A percentile compares a stretch with the other conserved stretches of the same genome.
phyloP scores from a whole-genome alignment of 2,329 filamentous ascomycete species.

The Tolypocladium ovalisporum region DNA sequence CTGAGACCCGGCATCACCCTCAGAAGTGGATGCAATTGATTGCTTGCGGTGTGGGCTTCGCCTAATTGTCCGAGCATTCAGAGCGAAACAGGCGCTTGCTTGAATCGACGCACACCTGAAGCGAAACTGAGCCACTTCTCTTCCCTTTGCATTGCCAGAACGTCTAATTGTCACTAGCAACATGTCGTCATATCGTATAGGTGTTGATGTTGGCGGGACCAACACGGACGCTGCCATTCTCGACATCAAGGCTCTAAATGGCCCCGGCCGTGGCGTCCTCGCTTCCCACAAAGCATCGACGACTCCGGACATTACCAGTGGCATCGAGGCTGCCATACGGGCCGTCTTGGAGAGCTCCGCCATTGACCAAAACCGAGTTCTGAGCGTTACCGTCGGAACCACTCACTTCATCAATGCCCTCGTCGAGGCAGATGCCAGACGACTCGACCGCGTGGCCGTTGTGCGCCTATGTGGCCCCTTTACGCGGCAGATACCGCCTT shows the following conservation, averaged over 20 bases:
- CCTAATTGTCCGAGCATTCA: too few species aligned
- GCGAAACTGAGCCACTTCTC: neutral
- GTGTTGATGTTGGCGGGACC: slow-evolving; percentile 29
- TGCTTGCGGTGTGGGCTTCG: neutral
- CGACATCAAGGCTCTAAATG: slow-evolving; percentile 24
- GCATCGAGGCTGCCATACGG: slow-evolving; percentile 34
- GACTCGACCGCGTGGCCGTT: slow-evolving; percentile 33
- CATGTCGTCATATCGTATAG: slow-evolving; percentile 32
- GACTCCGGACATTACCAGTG: slow-evolving; percentile 37
- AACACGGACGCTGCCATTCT: slow-evolving; percentile 34
- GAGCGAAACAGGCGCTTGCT: neutral
- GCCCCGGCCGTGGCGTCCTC: slow-evolving; percentile 27
- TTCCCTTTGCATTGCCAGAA: neutral
- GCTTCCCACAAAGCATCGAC: slow-evolving; percentile 38
- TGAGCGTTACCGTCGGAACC: slow-evolving; percentile 38
- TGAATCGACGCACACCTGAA: neutral
- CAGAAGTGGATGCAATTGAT: neutral
- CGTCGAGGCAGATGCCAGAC: slow-evolving; percentile 30
- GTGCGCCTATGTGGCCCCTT: slow-evolving; percentile 34
- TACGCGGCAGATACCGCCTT: slow-evolving; percentile 31
- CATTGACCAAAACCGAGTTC: slow-evolving; percentile 25
- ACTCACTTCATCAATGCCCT: slow-evolving; percentile 40
- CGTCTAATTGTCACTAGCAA: neutral
- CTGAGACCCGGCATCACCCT: neutral
- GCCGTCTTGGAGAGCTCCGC: slow-evolving; percentile 27